A percentile compares a stretch with the other conserved stretches of the same genome.
These are phyloP conservation scores for Chlorella variabilis DNA, from an alignment of 163 green algal genomes.

Conservation along the genomic window DNA sequence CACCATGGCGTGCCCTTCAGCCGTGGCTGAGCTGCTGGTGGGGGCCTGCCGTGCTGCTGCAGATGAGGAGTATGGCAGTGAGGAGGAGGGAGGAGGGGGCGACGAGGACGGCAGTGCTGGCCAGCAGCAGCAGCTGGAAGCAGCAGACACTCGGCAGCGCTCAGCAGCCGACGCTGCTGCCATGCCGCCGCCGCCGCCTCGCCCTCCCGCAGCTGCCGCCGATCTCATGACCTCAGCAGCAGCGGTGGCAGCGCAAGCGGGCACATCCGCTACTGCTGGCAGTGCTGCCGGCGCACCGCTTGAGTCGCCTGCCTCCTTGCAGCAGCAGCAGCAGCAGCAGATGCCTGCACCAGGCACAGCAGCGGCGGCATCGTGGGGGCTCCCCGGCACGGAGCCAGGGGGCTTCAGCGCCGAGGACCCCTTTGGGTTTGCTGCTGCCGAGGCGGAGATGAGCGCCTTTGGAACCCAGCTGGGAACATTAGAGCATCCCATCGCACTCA, in stretches of 20 bases:
- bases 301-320: neutral
- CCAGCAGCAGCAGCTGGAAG: neutral
- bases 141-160: neutral
- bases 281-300: too few species aligned
- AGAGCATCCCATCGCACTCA: constrained; percentile 29
- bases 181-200: constrained; percentile 11
- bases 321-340: neutral
- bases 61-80: neutral
- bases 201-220: neutral
- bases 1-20: too few species aligned
- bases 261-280: too few species aligned
- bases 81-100: constrained; percentile 15
- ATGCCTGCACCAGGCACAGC: neutral
- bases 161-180: neutral
- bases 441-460: constrained; percentile 25
- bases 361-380: neutral
- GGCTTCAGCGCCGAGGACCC: neutral
- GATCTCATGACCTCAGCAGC: too few species aligned
- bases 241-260: too few species aligned
- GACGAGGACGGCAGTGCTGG: too few species aligned
- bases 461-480: constrained; percentile 25
- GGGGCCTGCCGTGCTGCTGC: neutral
- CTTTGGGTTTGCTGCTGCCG: neutral
- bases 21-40: too few species aligned
- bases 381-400: too few species aligned